These are phyloP conservation scores for Alnus glutinosa DNA, from an alignment of 306 rosid genomes.

Conservation along the genomic window DNA sequence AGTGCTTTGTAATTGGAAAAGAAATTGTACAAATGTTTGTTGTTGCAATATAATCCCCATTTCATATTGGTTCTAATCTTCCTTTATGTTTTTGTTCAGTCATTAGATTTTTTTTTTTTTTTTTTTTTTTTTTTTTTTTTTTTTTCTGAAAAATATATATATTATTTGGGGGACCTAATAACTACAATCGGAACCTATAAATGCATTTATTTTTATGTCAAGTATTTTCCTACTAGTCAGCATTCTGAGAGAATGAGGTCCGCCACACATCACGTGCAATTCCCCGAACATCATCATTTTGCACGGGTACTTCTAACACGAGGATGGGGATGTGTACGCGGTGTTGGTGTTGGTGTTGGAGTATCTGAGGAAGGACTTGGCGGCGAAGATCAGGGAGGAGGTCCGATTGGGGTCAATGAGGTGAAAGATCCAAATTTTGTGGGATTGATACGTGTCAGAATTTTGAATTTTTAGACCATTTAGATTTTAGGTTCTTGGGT, in stretches of 20 bases:
- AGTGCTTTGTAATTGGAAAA: constrained; percentile 20
- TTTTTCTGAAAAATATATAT: too few species aligned
- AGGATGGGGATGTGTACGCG: constrained; percentile 77
- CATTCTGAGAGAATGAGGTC: constrained; percentile 80
- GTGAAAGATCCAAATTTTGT: constrained; percentile 66
- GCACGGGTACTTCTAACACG: constrained; percentile 29
- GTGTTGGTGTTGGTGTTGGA: constrained; percentile 88
- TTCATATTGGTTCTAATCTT: constrained; percentile 17
- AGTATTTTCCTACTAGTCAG: constrained; percentile 44
- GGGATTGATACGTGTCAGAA: constrained; percentile 74
- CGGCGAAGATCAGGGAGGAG: constrained; percentile 53
- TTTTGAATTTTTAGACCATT: not conserved
- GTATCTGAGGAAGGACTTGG: constrained; percentile 59
- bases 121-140: too few species aligned
- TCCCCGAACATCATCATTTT: constrained; percentile 62
- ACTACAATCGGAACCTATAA: too few species aligned
- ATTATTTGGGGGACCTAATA: too few species aligned
- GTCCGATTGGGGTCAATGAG: constrained; percentile 43
- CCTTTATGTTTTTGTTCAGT: too few species aligned
- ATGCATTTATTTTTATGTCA: too few species aligned
- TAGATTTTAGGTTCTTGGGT: too few species aligned
- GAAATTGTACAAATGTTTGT: constrained; percentile 45
- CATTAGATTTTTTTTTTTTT: too few species aligned
- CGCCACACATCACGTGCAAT: constrained; percentile 48
- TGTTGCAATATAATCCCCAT: constrained; percentile 19